Evolutionary conservation across 805 yeast genomes (phyloP), one percentile per base, ranked within the genome.

Genomic region (Cyberlindnera misumaiensis): DNA sequence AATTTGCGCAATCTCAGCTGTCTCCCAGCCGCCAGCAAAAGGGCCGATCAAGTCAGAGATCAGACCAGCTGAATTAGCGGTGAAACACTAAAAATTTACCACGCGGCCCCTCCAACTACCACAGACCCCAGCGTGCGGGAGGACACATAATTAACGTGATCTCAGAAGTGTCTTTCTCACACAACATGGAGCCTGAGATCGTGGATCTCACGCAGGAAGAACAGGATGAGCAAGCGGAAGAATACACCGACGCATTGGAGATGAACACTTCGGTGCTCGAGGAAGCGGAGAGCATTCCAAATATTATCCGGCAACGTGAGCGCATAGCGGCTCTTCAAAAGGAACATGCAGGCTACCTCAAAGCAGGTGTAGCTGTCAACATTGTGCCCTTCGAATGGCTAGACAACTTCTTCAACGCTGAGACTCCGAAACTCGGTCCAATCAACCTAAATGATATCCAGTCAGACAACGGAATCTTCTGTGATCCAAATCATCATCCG

Each of bases 401-500:
- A 13, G 32, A 33, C 2, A 15, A 20, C 4, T 44, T 53, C 29
- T 7, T 34, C 11, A 13, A 37, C 10, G 45, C 38, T 2, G 41
- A 42, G 7, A 38, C 30, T 15, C 28, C 29, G 13, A 38, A 38
- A 7, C 34, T 52, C 3, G 51, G 56, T 1, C 72, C 73, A 1
- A 62, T 80, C 20, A 66, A 73, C 51, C 68, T 74, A 16, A 41
- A 53, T 2, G 44, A 61, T 0, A 60, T 80, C 13, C 60, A 72
- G n/a, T 72, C 68, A 41, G 62, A 58, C 12, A 58, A 59, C 32
- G 77, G 77, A 2, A 57, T 67, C 27, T 64, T 76, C 42, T 61
- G 65, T 27, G 64, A 62, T 30, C 47, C 51, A 44, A 35, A 44
- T 15, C 24, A 39, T 13, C 34, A 48, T 35, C 60, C 67, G 11